Evolutionary conservation across 176 grass and related monocot species (phyloP).

Genomic region (Ananas comosus): DNA sequence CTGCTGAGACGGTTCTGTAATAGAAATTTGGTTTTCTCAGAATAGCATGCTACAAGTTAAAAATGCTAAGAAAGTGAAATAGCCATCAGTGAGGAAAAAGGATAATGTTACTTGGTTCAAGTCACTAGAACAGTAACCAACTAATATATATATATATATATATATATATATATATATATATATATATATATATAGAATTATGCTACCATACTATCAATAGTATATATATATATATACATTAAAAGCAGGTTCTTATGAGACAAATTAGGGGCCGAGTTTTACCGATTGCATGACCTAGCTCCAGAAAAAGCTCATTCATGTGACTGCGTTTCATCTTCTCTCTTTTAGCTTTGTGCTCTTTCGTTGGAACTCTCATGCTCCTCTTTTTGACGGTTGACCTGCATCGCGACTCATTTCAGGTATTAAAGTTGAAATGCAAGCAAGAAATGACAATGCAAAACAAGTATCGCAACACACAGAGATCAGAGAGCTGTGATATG

Average conservation of each 20-base stretch:
- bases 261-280: neutral
- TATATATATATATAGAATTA: no score
- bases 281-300: constrained; percentile 18
- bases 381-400: constrained; percentile 10
- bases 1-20: constrained; percentile 4
- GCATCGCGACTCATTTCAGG: neutral
- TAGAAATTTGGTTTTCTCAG: neutral
- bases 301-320: constrained; percentile 23
- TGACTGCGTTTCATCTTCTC: constrained; percentile 26
- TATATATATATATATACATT: no score
- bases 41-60: neutral
- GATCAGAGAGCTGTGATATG: neutral
- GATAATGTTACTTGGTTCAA: no score
- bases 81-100: neutral
- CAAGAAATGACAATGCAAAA: neutral
- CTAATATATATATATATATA: neutral
- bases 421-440: neutral
- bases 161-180: no score
- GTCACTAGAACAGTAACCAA: neutral
- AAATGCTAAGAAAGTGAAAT: neutral
- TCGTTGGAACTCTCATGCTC: constrained; percentile 12
- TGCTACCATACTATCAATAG: no score
- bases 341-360: constrained; percentile 17
- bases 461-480: neutral
- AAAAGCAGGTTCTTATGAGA: no score